Base-by-base conservation (phyloP, 2,329 filamentous ascomycete species). In the Hymenoscyphus infarciens region DNA sequence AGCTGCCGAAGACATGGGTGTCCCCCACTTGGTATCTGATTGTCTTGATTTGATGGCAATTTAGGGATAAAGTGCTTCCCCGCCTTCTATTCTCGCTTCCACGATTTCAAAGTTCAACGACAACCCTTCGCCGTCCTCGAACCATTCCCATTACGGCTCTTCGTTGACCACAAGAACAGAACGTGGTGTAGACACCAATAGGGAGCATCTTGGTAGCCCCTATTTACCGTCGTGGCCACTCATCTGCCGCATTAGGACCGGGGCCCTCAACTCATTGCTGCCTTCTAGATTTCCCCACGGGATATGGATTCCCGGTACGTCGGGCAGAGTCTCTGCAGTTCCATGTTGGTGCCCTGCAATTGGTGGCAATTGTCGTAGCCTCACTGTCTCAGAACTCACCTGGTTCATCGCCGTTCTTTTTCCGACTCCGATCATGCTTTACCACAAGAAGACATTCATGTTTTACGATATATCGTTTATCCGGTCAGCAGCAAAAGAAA, bases 11-110 rank as follows among this genome's bases (percentile, higher is more conserved):
- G 42, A 49, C 49, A 56, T 59, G 59, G 55, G 15, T 59, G n/a
- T 38, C 35, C 29, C 33, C 38, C 19, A 38, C 54, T 39, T n/a
- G 42, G 55, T n/a, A 38, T 29, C 3, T 29, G 1, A 35, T 35
- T 3, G 19, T 49, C 33, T 63, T 61, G 62, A 63, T 63, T 61
- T 61, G 59, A 19, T 59, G 62, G 62, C 42, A 63, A 61, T 61
- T 55, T 61, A 13, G 45, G 56, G 59, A 27, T 61, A 63, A 63
- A 59, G 3, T 22, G 62, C 56, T 63, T 63, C 62, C 62, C 62
- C 62, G 62, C 62, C 55, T 61, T 59, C 35, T 42, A 25, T 42
- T 25, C 55, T 61, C 56, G 60, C 49, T 61, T 57, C 53, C 35
- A 49, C 10, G 10, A 10, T 49, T 49, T 22, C n/a, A 22, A 22